phyloP scores from a whole-genome alignment of 805 yeast species.

The Yamadazyma ubonensis region DNA sequence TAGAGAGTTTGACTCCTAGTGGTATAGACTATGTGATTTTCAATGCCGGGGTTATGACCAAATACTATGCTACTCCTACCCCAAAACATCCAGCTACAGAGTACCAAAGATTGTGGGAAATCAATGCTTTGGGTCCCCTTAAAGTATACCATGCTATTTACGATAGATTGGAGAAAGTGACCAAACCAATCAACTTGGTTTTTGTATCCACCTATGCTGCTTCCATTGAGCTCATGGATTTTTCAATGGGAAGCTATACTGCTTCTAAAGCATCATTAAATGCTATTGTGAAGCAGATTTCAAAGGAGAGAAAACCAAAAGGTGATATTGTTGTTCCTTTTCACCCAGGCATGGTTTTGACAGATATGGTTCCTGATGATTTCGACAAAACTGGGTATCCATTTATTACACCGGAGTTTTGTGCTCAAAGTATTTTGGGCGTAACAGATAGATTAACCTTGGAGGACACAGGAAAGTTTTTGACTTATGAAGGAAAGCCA shows the following conservation, averaged over 20 bases:
- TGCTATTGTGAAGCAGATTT: conserved; percentile 24
- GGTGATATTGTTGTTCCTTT: conserved; percentile 13
- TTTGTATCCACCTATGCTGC: conserved; percentile 17
- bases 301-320: conserved; percentile 16
- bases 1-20: conserved; percentile 20
- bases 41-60: conserved; percentile 25
- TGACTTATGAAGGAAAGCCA: not conserved
- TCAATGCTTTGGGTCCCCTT: conserved; percentile 1
- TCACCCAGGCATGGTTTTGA: conserved; percentile 41
- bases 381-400: not conserved
- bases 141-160: conserved; percentile 4
- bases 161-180: not conserved
- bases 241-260: conserved; percentile 24
- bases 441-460: conserved; percentile 3
- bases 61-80: not conserved
- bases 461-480: conserved; percentile 9
- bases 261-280: conserved; percentile 38
- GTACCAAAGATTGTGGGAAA: not conserved
- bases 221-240: not conserved
- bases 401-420: conserved; percentile 3
- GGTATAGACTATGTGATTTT: conserved; percentile 33
- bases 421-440: conserved; percentile 2
- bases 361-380: conserved; percentile 26
- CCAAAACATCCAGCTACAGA: not conserved
- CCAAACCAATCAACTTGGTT: not conserved